Percentiles rank a stretch among this genome's conserved stretches.
Evolutionary conservation across 257 asterid species (phyloP).

Genomic region (Primulina tabacum): DNA sequence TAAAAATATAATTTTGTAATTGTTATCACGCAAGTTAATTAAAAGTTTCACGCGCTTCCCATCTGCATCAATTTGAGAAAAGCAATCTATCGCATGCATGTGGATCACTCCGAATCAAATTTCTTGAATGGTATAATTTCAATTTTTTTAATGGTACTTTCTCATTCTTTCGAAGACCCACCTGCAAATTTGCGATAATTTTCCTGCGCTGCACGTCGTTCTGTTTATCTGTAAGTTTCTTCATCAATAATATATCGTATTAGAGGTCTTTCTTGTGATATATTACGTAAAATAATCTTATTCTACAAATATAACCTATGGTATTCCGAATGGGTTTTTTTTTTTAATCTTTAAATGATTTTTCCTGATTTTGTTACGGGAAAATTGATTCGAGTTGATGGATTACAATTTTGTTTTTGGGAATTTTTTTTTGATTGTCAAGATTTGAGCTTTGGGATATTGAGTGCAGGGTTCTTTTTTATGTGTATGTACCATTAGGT

Average conservation of each 20-base stretch:
- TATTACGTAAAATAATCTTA: not conserved
- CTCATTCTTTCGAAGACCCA: conserved; percentile 1
- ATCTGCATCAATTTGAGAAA: conserved; percentile 29
- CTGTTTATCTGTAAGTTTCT: conserved; percentile 29
- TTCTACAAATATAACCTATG: not conserved
- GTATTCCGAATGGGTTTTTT: not conserved
- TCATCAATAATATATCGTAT: conserved; percentile 12
- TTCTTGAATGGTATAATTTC: not conserved
- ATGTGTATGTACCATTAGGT: not conserved
- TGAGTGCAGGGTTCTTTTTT: not conserved
- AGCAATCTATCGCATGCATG: conserved; percentile 20
- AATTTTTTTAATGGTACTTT: not conserved
- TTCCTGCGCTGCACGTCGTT: conserved; percentile 25
- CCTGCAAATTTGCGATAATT: conserved; percentile 16
- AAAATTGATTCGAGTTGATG: conserved; percentile 21
- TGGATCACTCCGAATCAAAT: conserved; percentile 25
- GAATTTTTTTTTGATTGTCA: conserved; percentile 19
- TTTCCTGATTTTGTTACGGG: conserved; percentile 28
- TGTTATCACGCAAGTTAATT: not conserved
- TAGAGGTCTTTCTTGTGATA: not conserved
- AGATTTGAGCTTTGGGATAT: conserved; percentile 28
- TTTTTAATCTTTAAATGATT: not conserved
- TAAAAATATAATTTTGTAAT: too few species aligned
- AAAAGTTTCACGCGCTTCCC: not conserved
- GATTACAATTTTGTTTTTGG: conserved; percentile 12